Conservation (phyloP, 2,329 filamentous ascomycete species). For the Colletotrichum ledebouriae region DNA sequence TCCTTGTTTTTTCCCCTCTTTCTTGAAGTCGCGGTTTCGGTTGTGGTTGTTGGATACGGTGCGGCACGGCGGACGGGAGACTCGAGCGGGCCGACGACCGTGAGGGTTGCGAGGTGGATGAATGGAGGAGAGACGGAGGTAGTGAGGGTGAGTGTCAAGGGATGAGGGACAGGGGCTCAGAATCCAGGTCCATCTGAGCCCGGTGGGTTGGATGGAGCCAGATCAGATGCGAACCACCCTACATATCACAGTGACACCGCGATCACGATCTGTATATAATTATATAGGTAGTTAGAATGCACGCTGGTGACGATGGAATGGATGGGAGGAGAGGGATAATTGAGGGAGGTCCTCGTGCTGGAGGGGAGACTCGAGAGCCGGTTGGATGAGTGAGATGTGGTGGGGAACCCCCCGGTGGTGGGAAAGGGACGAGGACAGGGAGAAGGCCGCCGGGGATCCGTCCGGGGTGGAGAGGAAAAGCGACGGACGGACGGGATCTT, state of each 20-base stretch:
- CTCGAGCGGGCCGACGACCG: slow-evolving; percentile 5
- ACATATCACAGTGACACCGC: slow-evolving; percentile 1
- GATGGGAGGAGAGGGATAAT: not conserved
- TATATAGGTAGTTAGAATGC: not conserved
- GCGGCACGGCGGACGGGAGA: not conserved
- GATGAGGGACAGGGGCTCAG: slow-evolving; percentile 10
- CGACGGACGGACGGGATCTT: slow-evolving; percentile 20
- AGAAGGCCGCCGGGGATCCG: too few relatives aligned
- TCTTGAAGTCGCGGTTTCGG: not conserved
- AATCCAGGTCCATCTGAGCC: slow-evolving; percentile 8
- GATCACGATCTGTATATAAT: not conserved
- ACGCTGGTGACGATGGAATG: not conserved
- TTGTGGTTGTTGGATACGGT: not conserved
- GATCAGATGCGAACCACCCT: too few relatives aligned
- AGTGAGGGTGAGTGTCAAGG: slow-evolving; percentile 2
- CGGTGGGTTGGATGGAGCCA: not conserved
- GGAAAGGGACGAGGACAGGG: too few relatives aligned
- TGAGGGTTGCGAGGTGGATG: not conserved
- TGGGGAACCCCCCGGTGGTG: too few relatives aligned
- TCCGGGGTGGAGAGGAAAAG: too few relatives aligned
- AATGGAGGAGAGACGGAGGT: slow-evolving; percentile 7
- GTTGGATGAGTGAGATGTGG: not conserved
- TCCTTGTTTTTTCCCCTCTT: too few relatives aligned
- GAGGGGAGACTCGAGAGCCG: slow-evolving; percentile 4
- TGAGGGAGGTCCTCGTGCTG: not conserved